phyloP scores from a whole-genome alignment of 495 filamentous ascomycete species.

The Podospora pseudopauciseta region DNA sequence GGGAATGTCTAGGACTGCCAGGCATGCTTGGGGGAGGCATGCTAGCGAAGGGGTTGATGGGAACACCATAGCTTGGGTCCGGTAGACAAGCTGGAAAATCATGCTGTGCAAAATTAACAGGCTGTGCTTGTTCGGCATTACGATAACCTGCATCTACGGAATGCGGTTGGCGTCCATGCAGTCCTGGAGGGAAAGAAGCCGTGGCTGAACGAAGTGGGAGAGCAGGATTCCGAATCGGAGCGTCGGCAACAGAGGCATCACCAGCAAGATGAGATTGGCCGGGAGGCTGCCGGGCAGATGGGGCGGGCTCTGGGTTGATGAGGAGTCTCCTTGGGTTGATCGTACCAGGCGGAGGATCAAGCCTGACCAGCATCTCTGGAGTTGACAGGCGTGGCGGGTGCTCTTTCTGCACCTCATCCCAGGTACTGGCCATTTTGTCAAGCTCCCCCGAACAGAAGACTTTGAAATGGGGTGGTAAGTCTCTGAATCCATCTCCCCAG shows the following conservation, averaged over 20 bases:
- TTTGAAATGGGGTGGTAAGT: neutral
- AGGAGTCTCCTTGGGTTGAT: conserved; percentile 12
- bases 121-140: neutral
- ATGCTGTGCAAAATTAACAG: neutral
- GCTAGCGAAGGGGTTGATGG: neutral
- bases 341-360: conserved; percentile 18
- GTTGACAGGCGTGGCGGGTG: conserved; percentile 4
- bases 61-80: neutral
- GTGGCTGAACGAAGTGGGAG: neutral
- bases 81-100: neutral
- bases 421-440: neutral
- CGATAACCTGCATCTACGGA: neutral
- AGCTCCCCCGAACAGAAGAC: neutral
- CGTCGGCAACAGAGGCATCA: neutral
- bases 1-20: neutral
- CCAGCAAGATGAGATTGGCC: neutral
- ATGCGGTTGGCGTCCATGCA: neutral
- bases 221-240: neutral
- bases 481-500: neutral
- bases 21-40: neutral
- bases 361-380: conserved; percentile 16
- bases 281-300: neutral
- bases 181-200: neutral
- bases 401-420: neutral
- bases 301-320: neutral